Conservation (phyloP, 192 early-diverging fungal genomes). For the Backusella circina region DNA sequence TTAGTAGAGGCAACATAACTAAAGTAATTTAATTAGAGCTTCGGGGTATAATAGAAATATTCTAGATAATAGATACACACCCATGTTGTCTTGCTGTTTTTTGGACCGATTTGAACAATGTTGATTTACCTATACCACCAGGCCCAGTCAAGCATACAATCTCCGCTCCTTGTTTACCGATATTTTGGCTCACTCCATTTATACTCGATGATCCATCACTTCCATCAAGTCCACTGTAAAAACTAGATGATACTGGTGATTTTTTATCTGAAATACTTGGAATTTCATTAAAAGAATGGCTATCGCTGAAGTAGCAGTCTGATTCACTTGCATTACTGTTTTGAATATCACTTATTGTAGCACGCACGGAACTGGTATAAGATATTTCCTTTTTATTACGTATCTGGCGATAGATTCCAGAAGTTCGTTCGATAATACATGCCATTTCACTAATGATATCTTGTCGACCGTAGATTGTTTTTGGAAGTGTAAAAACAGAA, state of each 20-base stretch:
- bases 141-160: slow-evolving; percentile 22
- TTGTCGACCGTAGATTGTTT: slow-evolving; percentile 24
- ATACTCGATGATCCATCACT: slow-evolving; percentile 18
- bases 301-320: background rate
- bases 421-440: slow-evolving; percentile 14
- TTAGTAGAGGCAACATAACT: slow-evolving; percentile 28
- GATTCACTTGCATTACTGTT: background rate
- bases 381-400: slow-evolving; percentile 3
- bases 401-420: slow-evolving; percentile 9
- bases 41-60: background rate
- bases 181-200: background rate
- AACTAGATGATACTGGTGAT: slow-evolving; percentile 12
- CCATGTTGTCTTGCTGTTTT: slow-evolving; percentile 25
- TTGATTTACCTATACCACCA: slow-evolving; percentile 30
- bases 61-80: background rate
- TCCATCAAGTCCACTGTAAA: slow-evolving; percentile 14
- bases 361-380: background rate
- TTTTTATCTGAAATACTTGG: background rate
- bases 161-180: background rate
- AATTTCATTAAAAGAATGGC: background rate
- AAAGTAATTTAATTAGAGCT: background rate
- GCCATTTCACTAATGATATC: slow-evolving; percentile 21
- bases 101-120: slow-evolving; percentile 23
- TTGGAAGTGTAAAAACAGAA: slow-evolving; percentile 31
- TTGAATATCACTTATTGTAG: background rate